Evolutionary conservation across 768 basidiomycete species (phyloP), one percentile per base, ranked within the genome.

Genomic region (Boletus rex-veris): DNA sequence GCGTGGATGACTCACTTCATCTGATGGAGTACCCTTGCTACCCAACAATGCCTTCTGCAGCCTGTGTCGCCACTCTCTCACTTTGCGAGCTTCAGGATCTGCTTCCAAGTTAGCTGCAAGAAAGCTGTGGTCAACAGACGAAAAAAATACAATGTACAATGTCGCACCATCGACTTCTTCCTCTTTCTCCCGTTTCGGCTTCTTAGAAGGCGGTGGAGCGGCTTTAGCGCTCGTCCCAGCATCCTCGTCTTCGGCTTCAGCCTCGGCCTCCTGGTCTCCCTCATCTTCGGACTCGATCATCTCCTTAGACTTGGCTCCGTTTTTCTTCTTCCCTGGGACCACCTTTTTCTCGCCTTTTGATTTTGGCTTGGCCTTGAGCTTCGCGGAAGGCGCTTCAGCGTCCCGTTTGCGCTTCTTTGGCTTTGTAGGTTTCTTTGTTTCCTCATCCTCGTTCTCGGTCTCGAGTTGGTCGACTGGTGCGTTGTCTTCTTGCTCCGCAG

Each of bases 51-150:
- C 88, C 70, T 92, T 89, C 73, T 98, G 94, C 3, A 97, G 79
- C 70, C 84, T 88, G 70, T 96, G 92, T 60, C 95, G 79, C 93
- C 94, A 96, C 53, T 90, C 88, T 65, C 89, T 85, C 62, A 95
- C 92, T 69, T 86, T 85, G 50, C 74, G 63, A 21, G 84, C 87
- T 56, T 88, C 86, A 2, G 78, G 78, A 68, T 88, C 84, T 45
- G 69, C 73, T 39, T 74, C 71, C 50, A 84, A 58, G 48, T 75
- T 75, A 52, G 75, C 77, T 77, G 46, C 21, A 45, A 44, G 15
- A 6, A 31, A 48, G 35, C 2, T 11, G 31, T 43, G 38, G 53
- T 62, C 45, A 64, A 52, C 5, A 57, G 16, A 50, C 7, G 14
- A 8, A 18, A 35, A 47, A 37, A 33, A 26, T 18, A 5, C 15